A percentile compares a stretch with the other conserved stretches of the same genome.
phyloP scores from a whole-genome alignment of 1,139 yeast genomes.

The Saccharomycopsis crataegensis region DNA sequence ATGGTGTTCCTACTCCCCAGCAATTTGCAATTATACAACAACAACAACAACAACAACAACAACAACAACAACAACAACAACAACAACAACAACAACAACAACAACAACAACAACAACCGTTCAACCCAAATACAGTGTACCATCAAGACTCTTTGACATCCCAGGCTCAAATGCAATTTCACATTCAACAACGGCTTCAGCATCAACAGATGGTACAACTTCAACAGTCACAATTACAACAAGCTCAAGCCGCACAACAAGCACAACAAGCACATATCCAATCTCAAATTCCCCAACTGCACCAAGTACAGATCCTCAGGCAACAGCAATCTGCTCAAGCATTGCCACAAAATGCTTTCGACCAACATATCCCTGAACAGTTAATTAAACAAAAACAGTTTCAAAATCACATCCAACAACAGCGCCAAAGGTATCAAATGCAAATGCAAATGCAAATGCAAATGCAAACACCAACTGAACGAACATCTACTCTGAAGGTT shows the following conservation, averaged over 20 bases:
- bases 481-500: conserved; percentile 12
- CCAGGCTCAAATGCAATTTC: neutral
- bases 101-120: conserved; percentile 6
- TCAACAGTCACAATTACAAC: conserved; percentile 5
- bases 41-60: conserved; percentile 7
- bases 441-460: conserved; percentile 21
- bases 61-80: neutral
- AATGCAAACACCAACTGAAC: conserved; percentile 8
- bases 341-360: conserved; percentile 1
- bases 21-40: neutral
- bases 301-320: too few relatives aligned
- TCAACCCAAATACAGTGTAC: neutral
- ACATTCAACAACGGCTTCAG: conserved; percentile 1
- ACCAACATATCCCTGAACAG: neutral
- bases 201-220: neutral
- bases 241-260: neutral
- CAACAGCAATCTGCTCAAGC: too few relatives aligned
- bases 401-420: conserved; percentile 10
- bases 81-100: neutral
- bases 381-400: conserved; percentile 8
- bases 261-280: too few relatives aligned
- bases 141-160: neutral
- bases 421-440: conserved; percentile 15
- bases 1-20: neutral
- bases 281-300: too few relatives aligned